phyloP scores from a whole-genome alignment of 805 yeast genomes.

The Teunomyces gatunensis region DNA sequence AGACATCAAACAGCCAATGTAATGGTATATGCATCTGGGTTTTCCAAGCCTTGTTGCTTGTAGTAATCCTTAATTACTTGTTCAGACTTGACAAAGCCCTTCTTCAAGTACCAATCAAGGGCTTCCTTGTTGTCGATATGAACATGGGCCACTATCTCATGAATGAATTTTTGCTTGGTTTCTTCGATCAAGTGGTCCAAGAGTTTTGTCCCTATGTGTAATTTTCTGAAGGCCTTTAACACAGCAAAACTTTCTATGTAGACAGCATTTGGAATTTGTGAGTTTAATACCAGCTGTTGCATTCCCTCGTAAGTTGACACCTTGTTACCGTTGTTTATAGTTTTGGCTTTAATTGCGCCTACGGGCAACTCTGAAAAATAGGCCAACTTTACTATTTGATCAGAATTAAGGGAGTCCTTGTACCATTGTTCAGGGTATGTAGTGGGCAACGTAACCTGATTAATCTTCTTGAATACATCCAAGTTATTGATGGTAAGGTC shows the following conservation, averaged over 20 bases:
- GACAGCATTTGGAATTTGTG: slow-evolving; percentile 48
- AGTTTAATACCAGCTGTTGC: slow-evolving; percentile 16
- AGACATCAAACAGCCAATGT: slow-evolving; percentile 3
- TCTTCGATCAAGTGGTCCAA: slow-evolving; percentile 55
- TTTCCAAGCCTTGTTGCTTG: slow-evolving; percentile 40
- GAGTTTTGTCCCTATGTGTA: slow-evolving; percentile 61
- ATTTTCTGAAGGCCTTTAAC: slow-evolving; percentile 56
- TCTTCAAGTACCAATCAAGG: slow-evolving; percentile 48
- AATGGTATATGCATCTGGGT: slow-evolving; percentile 48
- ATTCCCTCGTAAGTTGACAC: slow-evolving; percentile 23
- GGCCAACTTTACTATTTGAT: slow-evolving; percentile 56
- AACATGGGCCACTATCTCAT: slow-evolving; percentile 53
- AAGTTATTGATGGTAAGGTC: slow-evolving; percentile 59
- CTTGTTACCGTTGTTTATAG: slow-evolving; percentile 43
- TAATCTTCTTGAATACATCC: slow-evolving; percentile 57
- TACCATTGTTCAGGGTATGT: slow-evolving; percentile 53
- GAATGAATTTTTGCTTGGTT: slow-evolving; percentile 53
- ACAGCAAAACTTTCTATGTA: slow-evolving; percentile 71
- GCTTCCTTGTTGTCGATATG: slow-evolving; percentile 43
- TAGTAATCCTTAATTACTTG: slow-evolving; percentile 45
- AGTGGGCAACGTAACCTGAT: slow-evolving; percentile 50
- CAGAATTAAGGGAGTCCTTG: slow-evolving; percentile 42
- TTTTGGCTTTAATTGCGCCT: slow-evolving; percentile 65
- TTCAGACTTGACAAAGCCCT: slow-evolving; percentile 45
- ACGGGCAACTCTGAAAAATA: slow-evolving; percentile 78